Evolutionary conservation across 192 early-diverging fungal genomes (phyloP).

Genomic region (Glomus cerebriforme): DNA sequence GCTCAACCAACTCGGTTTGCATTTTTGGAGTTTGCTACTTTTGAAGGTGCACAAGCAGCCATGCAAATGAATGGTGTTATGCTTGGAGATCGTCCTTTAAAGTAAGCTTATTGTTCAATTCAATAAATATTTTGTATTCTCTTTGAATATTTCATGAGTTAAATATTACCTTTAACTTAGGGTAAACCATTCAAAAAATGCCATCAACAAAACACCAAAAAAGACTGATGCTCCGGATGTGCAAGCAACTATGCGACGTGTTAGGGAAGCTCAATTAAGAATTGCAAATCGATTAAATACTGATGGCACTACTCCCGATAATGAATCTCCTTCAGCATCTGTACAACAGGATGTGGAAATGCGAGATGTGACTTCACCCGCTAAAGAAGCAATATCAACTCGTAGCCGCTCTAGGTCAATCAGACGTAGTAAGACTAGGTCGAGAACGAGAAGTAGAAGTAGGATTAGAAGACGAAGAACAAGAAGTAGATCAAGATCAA

Average conservation of each 20-base stretch:
- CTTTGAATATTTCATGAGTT: not conserved
- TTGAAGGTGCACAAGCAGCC: conserved; percentile 56
- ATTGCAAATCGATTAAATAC: conserved; percentile 43
- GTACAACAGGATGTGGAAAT: conserved; percentile 23
- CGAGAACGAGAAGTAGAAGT: conserved; percentile 37
- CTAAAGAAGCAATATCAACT: not conserved
- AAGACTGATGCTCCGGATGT: conserved; percentile 45
- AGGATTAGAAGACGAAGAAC: conserved; percentile 37
- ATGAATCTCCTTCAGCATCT: not conserved
- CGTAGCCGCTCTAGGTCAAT: conserved; percentile 30
- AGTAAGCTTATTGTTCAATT: conserved; percentile 38
- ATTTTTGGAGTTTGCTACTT: conserved; percentile 76
- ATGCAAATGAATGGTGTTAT: conserved; percentile 66
- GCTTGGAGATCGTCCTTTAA: conserved; percentile 64
- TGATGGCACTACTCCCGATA: conserved; percentile 15
- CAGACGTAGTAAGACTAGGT: conserved; percentile 36
- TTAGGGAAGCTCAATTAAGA: conserved; percentile 53
- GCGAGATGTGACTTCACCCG: conserved; percentile 25
- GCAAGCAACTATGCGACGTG: conserved; percentile 48
- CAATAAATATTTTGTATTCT: not conserved
- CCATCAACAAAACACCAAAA: conserved; percentile 67
- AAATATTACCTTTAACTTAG: conserved; percentile 26
- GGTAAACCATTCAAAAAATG: conserved; percentile 77
- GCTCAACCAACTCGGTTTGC: conserved; percentile 69
- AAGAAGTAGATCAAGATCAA: conserved; percentile 43